phyloP scores from a whole-genome alignment of 345 rosid genomes.

The Alliaria petiolata region DNA sequence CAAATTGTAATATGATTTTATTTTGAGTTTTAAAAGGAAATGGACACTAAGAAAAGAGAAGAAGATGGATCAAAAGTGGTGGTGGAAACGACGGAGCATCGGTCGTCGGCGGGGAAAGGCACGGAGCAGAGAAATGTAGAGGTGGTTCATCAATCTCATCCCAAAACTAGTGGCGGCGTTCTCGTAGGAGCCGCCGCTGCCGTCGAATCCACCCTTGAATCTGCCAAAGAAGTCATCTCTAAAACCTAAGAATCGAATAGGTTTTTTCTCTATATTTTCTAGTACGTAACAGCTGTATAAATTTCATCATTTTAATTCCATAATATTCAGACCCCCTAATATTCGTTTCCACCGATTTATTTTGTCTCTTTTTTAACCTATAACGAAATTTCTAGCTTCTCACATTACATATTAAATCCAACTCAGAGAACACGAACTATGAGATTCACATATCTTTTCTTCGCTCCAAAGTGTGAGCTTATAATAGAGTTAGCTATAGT shows the following conservation, averaged over 20 bases:
- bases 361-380: background rate
- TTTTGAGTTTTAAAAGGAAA: slow-evolving; percentile 22
- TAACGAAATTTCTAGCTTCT: background rate
- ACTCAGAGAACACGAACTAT: no score
- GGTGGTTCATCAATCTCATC: slow-evolving; percentile 43
- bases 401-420: no score
- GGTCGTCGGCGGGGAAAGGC: slow-evolving; percentile 52
- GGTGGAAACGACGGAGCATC: slow-evolving; percentile 42
- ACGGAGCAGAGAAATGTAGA: slow-evolving; percentile 45
- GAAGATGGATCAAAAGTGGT: slow-evolving; percentile 36
- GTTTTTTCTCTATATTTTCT: background rate
- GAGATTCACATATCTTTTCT: background rate
- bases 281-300: slow-evolving; percentile 1
- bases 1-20: background rate
- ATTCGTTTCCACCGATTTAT: background rate
- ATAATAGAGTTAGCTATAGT: background rate
- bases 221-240: slow-evolving; percentile 53
- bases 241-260: background rate
- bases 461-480: background rate
- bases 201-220: slow-evolving; percentile 45
- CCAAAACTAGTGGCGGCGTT: slow-evolving; percentile 56
- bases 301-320: background rate
- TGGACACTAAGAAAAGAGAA: slow-evolving; percentile 16
- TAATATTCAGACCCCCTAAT: background rate
- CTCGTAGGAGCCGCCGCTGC: slow-evolving; percentile 62